phyloP scores from a whole-genome alignment of 768 basidiomycete genomes.

The Nidularia sp. region DNA sequence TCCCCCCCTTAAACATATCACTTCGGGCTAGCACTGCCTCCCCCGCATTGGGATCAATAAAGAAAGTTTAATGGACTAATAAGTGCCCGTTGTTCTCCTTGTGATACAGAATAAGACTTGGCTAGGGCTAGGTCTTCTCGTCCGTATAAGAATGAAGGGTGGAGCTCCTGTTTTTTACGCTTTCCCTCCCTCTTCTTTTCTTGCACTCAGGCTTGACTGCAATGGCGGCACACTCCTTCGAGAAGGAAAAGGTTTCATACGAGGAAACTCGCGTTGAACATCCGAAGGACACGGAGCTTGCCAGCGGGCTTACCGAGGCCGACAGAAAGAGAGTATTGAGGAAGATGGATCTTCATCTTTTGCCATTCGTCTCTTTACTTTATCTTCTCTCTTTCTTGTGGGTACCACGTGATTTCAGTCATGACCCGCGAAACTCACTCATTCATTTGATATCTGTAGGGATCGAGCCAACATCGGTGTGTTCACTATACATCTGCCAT shows the following conservation, averaged over 20 bases:
- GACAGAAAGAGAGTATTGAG: neutral
- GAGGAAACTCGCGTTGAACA: neutral
- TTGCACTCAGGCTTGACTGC: neutral
- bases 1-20: neutral
- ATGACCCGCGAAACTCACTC: neutral
- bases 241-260: neutral
- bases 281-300: neutral
- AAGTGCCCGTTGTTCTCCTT: too few relatives aligned
- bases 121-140: too few relatives aligned
- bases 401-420: neutral
- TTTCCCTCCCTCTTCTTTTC: neutral
- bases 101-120: too few relatives aligned
- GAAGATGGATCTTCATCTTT: neutral
- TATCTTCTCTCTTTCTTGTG: neutral
- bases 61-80: neutral
- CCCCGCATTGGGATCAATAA: neutral
- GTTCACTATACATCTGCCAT: neutral
- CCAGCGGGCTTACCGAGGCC: neutral
- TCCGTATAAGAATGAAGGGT: neutral
- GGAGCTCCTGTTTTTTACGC: neutral
- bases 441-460: slow-evolving; percentile 4
- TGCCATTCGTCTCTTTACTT: neutral
- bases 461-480: slow-evolving; percentile 21
- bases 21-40: neutral
- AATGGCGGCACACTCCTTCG: neutral